Conservation (phyloP, 164 flowering plant species). For the Stephania japonica region DNA sequence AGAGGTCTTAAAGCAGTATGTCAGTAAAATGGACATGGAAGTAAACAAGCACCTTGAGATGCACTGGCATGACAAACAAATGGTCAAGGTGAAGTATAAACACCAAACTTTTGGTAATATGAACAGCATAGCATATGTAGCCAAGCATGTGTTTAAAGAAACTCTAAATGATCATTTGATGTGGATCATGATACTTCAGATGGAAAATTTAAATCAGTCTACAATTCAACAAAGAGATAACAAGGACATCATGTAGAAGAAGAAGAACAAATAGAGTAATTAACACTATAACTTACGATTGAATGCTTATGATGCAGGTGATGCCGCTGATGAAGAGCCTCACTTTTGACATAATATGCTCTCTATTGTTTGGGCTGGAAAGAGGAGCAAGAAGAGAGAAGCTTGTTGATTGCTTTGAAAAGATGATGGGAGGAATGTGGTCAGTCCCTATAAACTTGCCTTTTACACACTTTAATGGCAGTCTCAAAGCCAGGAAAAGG, state of each 20-base stretch:
- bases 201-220: not conserved
- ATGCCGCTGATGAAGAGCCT: slow-evolving; percentile 58
- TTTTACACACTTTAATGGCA: slow-evolving; percentile 49
- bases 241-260: not conserved
- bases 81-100: slow-evolving; percentile 23
- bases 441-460: slow-evolving; percentile 63
- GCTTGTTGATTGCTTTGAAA: slow-evolving; percentile 27
- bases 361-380: slow-evolving; percentile 48
- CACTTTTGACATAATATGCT: slow-evolving; percentile 57
- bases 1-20: slow-evolving; percentile 23
- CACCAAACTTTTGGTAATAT: not conserved
- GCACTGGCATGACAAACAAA: slow-evolving; percentile 18
- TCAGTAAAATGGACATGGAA: slow-evolving; percentile 24
- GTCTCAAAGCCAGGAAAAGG: slow-evolving; percentile 42
- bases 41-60: slow-evolving; percentile 18
- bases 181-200: not conserved
- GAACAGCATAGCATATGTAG: not conserved
- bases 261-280: not conserved
- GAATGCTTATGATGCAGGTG: slow-evolving; percentile 28
- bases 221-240: not conserved
- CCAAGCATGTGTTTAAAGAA: not conserved
- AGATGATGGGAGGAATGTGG: slow-evolving; percentile 52
- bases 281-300: not conserved
- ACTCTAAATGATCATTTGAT: too few species aligned
- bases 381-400: slow-evolving; percentile 33